A percentile compares a stretch with the other conserved stretches of the same genome.
phyloP scores from a whole-genome alignment of 345 rosid species.

The Ceriops tagal region DNA sequence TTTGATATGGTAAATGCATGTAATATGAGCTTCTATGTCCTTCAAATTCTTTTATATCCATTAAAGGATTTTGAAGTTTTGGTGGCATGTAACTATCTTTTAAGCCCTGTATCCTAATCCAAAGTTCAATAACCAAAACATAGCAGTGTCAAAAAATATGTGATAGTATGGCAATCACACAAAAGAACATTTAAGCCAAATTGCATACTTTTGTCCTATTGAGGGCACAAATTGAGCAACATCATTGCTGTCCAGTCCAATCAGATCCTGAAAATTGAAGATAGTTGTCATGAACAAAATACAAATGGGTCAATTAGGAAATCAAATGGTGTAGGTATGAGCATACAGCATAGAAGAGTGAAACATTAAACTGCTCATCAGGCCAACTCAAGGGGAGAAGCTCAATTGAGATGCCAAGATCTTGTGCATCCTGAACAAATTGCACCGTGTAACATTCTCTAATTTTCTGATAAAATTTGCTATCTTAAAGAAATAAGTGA shows the following conservation, averaged over 20 bases:
- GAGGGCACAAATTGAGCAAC: conserved; percentile 56
- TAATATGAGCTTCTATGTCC: too few species aligned
- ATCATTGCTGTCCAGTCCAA: conserved; percentile 67
- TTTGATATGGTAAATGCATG: too few species aligned
- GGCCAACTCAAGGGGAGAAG: conserved; percentile 70
- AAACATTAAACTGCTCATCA: conserved; percentile 61
- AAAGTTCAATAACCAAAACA: background rate
- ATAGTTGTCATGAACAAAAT: background rate
- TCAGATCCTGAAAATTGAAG: conserved; percentile 57
- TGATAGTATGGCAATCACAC: background rate
- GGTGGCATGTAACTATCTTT: too few species aligned
- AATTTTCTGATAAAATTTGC: background rate
- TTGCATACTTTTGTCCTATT: conserved; percentile 60
- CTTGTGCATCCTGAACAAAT: conserved; percentile 81
- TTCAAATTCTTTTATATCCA: too few species aligned
- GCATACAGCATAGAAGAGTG: conserved; percentile 65
- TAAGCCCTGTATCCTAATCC: background rate
- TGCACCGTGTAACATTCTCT: background rate
- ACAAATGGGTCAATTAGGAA: background rate
- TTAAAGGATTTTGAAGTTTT: too few species aligned
- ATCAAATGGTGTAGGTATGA: conserved; percentile 19
- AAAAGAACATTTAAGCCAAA: conserved; percentile 2
- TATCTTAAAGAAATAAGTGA: background rate
- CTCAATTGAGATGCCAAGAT: conserved; percentile 89
- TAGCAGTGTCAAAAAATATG: background rate